Base-by-base conservation (phyloP, 2,329 filamentous ascomycete genomes). In the Metarhizium robertsii region DNA sequence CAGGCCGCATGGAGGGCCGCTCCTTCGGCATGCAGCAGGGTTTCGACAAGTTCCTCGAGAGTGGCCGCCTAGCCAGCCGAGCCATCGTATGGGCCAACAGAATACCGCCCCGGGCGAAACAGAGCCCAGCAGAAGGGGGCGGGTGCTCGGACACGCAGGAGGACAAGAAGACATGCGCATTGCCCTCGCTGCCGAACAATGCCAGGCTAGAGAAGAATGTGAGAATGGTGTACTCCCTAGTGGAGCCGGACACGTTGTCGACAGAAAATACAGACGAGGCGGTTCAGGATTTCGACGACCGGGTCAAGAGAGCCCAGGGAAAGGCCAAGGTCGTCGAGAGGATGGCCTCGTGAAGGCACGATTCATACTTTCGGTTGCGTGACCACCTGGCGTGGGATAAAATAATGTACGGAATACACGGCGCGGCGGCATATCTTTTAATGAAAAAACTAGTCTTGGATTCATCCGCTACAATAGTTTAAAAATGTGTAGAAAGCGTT, bases 1-100 rank as follows among this genome's bases (percentile, higher is more conserved):
- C 89, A 36, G 94, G 94, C 43, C 85, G 86, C 56, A 84, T 90
- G 60, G 94, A 99, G 77, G 94, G 94, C 58, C 88, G 91, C 53
- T 83, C 90, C 20, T 90, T 97, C 67, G 94, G 92, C 0, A 82
- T 97, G 46, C 88, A 95, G 68, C 94, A 92, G 61, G 92, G 92
- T 0, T 97, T 94, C 64, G 90, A 96, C 64, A 97, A 96, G 72
- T 96, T 95, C 66, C 67, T 88, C 46, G 86, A 90, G 59, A 81
- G 90, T 69, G 92, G 92, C 2, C 79, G 80, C 57, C 72, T 97
- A 36, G 86, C 92, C 63, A 89, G 90, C 48, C 86, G 84, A 64
- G 84, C 90, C 14, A 73, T 88, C 29, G 78, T 97, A n/a, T 97
- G 92, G 92, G 84, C 85, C 13, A 87, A 88, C 58, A 79, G 91